Evolutionary conservation across 441 rosid species (phyloP).

Genomic region (Erodium moschatum): DNA sequence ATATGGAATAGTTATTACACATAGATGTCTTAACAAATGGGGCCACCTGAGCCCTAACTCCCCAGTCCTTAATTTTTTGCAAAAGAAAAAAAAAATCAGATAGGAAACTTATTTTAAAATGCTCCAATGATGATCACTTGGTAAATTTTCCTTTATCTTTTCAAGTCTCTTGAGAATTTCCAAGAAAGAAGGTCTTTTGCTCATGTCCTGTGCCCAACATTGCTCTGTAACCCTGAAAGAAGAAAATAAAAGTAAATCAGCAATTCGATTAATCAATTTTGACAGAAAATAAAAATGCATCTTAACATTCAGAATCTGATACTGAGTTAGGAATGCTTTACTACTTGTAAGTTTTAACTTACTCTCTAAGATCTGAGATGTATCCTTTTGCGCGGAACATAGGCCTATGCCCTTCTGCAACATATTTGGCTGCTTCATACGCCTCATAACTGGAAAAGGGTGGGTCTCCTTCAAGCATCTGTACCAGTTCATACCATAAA

Average conservation of each 20-base stretch:
- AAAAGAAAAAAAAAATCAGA: too few species aligned
- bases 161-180: slow-evolving; percentile 90
- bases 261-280: neutral
- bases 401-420: slow-evolving; percentile 89
- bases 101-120: slow-evolving; percentile 37
- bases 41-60: neutral
- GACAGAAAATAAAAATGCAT: neutral
- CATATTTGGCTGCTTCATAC: slow-evolving; percentile 89
- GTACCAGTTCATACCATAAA: slow-evolving; percentile 20
- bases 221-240: slow-evolving; percentile 53
- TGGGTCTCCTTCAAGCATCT: slow-evolving; percentile 99
- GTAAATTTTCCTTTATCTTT: slow-evolving; percentile 64
- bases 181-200: slow-evolving; percentile 74
- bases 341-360: slow-evolving; percentile 23
- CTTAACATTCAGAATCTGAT: neutral
- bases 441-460: slow-evolving; percentile 75
- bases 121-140: slow-evolving; percentile 72
- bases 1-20: neutral
- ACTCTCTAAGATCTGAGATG: slow-evolving; percentile 72
- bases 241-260: neutral
- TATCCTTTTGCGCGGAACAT: slow-evolving; percentile 65
- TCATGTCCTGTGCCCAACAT: slow-evolving; percentile 90
- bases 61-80: neutral
- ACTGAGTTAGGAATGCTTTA: neutral
- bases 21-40: neutral